Percentiles rank a stretch among this genome's conserved stretches.
Evolutionary conservation across 208 protist genomes (phyloP).

Genomic region (Tritrichomonas musculus): DNA sequence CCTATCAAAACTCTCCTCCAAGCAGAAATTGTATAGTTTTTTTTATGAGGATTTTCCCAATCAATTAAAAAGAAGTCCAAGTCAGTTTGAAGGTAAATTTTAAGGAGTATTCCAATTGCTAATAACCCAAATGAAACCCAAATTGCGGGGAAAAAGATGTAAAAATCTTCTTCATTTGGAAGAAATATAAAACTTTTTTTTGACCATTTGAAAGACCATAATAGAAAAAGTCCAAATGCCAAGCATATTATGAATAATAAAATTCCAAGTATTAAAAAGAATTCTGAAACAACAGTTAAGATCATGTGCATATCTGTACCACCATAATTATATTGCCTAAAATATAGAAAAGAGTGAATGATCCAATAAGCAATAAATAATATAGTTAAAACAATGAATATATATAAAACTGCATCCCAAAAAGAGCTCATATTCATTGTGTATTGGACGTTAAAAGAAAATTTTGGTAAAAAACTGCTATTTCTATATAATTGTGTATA

Average conservation of each 20-base stretch:
- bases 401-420: neutral
- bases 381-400: neutral
- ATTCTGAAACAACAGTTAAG: neutral
- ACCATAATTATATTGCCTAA: neutral
- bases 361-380: neutral
- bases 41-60: neutral
- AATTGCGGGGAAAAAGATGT: neutral
- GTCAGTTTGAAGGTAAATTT: neutral
- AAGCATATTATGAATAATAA: neutral
- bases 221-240: neutral
- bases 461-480: neutral
- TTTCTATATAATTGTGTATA: neutral
- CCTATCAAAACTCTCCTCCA: neutral
- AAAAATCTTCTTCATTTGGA: neutral
- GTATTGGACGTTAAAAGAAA: neutral
- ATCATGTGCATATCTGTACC: neutral
- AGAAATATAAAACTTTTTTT: neutral
- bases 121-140: neutral
- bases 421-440: neutral
- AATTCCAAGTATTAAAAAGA: neutral
- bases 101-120: neutral
- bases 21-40: neutral
- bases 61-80: neutral
- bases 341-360: neutral
- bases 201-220: neutral